Percentiles rank a stretch among this genome's conserved stretches.
phyloP scores from a whole-genome alignment of 257 asterid genomes.

The Ophiorrhiza pumila region DNA sequence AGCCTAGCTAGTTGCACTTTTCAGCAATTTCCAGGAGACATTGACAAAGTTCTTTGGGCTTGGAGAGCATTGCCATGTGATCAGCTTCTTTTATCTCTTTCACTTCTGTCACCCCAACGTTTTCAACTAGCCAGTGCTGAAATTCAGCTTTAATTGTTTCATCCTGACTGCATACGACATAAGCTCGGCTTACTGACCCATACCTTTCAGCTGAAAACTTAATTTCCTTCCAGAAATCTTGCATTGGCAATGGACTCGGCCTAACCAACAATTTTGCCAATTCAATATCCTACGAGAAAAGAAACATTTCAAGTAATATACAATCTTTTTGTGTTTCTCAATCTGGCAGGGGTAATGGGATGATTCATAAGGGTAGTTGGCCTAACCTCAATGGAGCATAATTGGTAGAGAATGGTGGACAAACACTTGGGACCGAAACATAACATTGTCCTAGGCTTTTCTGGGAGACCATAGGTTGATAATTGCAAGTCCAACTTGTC shows the following conservation, averaged over 20 bases:
- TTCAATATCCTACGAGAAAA: conserved; percentile 39
- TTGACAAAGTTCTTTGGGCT: conserved; percentile 29
- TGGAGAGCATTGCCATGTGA: conserved; percentile 52
- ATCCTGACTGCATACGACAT: conserved; percentile 35
- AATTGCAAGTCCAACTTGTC: conserved; percentile 39
- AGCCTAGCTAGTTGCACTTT: too few relatives aligned
- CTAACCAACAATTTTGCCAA: conserved; percentile 42
- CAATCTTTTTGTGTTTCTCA: too few relatives aligned
- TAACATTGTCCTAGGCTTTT: conserved; percentile 35
- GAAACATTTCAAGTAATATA: too few relatives aligned
- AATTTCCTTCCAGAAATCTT: conserved; percentile 32
- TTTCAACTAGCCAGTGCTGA: conserved; percentile 47
- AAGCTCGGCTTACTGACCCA: conserved; percentile 49
- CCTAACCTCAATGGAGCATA: conserved; percentile 43
- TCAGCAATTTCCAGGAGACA: conserved; percentile 36
- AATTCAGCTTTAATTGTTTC: conserved; percentile 27
- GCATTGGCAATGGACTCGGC: conserved; percentile 33
- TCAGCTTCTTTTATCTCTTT: conserved; percentile 42
- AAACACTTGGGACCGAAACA: conserved; percentile 37
- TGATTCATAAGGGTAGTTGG: too few relatives aligned
- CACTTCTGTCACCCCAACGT: conserved; percentile 29
- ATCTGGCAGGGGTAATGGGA: too few relatives aligned
- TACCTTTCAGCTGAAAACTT: conserved; percentile 34
- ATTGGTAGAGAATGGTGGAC: conserved; percentile 34
- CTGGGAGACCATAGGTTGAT: conserved; percentile 31